These are phyloP conservation scores for Choiromyces venosus DNA, from an alignment of 495 filamentous ascomycete species.

Conservation along the genomic window DNA sequence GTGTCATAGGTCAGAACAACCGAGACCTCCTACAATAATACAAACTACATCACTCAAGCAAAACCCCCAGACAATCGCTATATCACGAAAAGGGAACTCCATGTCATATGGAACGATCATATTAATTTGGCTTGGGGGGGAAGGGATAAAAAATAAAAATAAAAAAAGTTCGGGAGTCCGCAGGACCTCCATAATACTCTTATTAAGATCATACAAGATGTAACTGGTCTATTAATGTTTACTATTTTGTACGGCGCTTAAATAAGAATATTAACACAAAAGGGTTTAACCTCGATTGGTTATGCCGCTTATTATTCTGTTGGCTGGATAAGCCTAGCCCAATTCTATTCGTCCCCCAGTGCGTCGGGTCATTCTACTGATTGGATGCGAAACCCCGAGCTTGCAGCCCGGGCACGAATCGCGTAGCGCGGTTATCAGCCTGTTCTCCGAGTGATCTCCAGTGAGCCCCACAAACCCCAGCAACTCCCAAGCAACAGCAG, in stretches of 20 bases:
- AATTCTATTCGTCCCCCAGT: background rate
- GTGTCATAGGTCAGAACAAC: background rate
- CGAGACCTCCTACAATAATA: background rate
- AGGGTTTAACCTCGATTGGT: background rate
- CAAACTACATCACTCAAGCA: background rate
- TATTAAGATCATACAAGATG: background rate
- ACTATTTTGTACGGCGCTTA: background rate
- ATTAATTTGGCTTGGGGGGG: background rate
- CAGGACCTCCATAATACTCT: background rate
- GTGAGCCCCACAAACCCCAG: background rate
- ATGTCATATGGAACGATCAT: background rate
- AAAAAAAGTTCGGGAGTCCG: background rate
- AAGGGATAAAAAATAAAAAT: background rate
- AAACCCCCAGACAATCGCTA: background rate
- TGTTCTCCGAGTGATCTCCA: background rate
- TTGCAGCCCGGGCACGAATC: background rate
- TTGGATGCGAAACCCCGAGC: background rate
- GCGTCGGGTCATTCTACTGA: background rate
- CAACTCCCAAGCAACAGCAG: background rate
- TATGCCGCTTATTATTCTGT: background rate
- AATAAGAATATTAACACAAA: background rate
- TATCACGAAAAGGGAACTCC: background rate
- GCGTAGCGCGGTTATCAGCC: background rate
- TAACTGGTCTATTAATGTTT: background rate
- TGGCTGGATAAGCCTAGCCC: background rate